A percentile compares a stretch with the other conserved stretches of the same genome.
Evolutionary conservation across 202 grass and related monocot species (phyloP).

Genomic region (Cymbopogon flexuosus): DNA sequence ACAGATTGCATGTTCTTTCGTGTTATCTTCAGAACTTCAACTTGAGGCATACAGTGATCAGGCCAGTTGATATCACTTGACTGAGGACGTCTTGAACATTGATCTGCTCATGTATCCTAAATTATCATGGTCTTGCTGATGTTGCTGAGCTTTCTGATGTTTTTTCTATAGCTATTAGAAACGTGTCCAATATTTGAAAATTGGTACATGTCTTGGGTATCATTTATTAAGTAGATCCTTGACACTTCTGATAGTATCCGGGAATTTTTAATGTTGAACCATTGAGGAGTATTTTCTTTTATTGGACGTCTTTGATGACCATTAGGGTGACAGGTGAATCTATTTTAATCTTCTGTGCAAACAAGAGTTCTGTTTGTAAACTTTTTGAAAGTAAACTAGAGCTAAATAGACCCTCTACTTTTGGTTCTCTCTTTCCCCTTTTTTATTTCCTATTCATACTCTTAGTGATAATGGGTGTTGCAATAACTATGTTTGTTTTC

Average conservation of each 20-base stretch:
- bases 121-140: constrained; percentile 19
- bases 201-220: constrained; percentile 23
- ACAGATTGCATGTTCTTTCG: constrained; percentile 50
- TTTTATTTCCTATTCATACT: neutral
- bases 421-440: neutral
- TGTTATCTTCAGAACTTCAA: constrained; percentile 39
- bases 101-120: constrained; percentile 68
- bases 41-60: constrained; percentile 40
- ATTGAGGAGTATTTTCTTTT: constrained; percentile 45
- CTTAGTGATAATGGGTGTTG: neutral
- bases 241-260: constrained; percentile 51
- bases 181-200: neutral
- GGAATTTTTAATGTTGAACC: constrained; percentile 31
- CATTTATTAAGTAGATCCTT: constrained; percentile 55
- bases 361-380: constrained; percentile 6
- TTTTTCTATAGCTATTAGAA: constrained; percentile 20
- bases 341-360: constrained; percentile 29
- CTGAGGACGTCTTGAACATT: constrained; percentile 47
- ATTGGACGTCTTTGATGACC: constrained; percentile 37
- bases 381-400: constrained; percentile 6
- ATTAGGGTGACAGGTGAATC: constrained; percentile 62
- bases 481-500: constrained; percentile 6
- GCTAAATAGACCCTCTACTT: neutral
- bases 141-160: constrained; percentile 9
- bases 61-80: constrained; percentile 43